Percentiles rank a stretch among this genome's conserved stretches.
phyloP scores from a whole-genome alignment of 805 yeast genomes.

The Babjeviella inositovora region DNA sequence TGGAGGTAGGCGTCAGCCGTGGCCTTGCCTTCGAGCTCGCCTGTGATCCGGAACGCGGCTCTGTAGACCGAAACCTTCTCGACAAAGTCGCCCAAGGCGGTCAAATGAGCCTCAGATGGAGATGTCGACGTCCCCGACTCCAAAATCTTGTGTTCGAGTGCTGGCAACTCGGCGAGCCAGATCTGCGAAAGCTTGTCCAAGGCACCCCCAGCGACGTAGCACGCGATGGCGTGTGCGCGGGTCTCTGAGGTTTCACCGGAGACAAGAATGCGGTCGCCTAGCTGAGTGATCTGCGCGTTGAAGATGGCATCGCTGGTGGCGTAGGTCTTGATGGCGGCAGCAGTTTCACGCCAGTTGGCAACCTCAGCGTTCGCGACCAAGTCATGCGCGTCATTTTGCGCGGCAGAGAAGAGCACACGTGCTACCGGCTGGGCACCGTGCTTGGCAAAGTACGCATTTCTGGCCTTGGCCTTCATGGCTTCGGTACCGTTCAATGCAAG shows the following conservation, averaged over 20 bases:
- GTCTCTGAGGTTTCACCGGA: slow-evolving; percentile 17
- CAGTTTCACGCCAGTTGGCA: slow-evolving; percentile 69
- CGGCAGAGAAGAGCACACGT: slow-evolving; percentile 56
- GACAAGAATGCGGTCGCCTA: slow-evolving; percentile 64
- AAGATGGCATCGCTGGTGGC: slow-evolving; percentile 27
- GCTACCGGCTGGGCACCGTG: slow-evolving; percentile 35
- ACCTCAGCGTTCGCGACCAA: slow-evolving; percentile 67
- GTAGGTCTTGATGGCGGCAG: slow-evolving; percentile 51
- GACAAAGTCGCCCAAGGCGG: slow-evolving; percentile 65
- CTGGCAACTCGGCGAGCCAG: slow-evolving; percentile 68
- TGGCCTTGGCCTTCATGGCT: slow-evolving; percentile 46
- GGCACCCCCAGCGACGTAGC: slow-evolving; percentile 71
- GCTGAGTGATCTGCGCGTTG: slow-evolving; percentile 34
- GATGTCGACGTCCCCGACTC: slow-evolving; percentile 22
- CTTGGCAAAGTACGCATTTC: slow-evolving; percentile 52
- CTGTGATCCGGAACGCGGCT: slow-evolving; percentile 20
- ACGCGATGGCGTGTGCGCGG: slow-evolving; percentile 61
- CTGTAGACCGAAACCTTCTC: slow-evolving; percentile 73
- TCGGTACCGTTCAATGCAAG: slow-evolving; percentile 53
- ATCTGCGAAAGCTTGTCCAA: slow-evolving; percentile 63
- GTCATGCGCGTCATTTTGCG: slow-evolving; percentile 38
- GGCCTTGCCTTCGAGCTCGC: slow-evolving; percentile 21
- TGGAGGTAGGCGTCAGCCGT: slow-evolving; percentile 56
- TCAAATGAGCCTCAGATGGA: slow-evolving; percentile 72
- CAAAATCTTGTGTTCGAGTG: slow-evolving; percentile 23